Percentiles rank a stretch among this genome's conserved stretches.
Conservation (phyloP, 805 yeast species). For the Barnettozyma pratensis region DNA sequence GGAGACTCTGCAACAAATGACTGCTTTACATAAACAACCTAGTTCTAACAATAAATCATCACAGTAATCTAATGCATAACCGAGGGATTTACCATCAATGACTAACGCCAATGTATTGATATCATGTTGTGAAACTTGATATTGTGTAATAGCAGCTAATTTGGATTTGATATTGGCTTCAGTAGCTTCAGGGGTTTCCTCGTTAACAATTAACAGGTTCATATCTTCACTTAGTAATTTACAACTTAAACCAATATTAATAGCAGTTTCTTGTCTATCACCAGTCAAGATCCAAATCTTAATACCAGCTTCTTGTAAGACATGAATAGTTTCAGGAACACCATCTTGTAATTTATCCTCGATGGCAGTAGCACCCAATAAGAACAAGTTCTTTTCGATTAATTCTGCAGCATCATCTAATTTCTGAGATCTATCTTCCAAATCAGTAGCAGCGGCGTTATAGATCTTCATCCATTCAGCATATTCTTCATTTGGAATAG, state of each 20-base stretch:
- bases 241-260: constrained; percentile 98
- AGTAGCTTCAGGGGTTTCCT: constrained; percentile 76
- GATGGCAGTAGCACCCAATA: constrained; percentile 96
- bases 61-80: constrained; percentile 78
- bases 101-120: constrained; percentile 78
- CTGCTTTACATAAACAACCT: constrained; percentile 89
- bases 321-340: constrained; percentile 95
- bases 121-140: constrained; percentile 62
- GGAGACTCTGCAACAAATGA: constrained; percentile 95
- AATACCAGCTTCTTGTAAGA: constrained; percentile 93
- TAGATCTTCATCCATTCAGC: constrained; percentile 59
- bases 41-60: constrained; percentile 75
- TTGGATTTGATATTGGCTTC: constrained; percentile 67
- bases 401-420: constrained; percentile 86
- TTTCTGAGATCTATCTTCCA: constrained; percentile 67
- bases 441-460: constrained; percentile 75
- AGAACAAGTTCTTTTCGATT: constrained; percentile 72
- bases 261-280: constrained; percentile 97
- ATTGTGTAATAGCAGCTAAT: constrained; percentile 63
- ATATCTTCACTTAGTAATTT: constrained; percentile 90
- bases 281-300: constrained; percentile 98
- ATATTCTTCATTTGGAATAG: constrained; percentile 76
- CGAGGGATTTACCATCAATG: constrained; percentile 90
- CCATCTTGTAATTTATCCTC: constrained; percentile 98
- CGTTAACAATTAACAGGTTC: constrained; percentile 88